phyloP scores from a whole-genome alignment of 2,329 filamentous ascomycete species.

The Cladosporium colombiae region DNA sequence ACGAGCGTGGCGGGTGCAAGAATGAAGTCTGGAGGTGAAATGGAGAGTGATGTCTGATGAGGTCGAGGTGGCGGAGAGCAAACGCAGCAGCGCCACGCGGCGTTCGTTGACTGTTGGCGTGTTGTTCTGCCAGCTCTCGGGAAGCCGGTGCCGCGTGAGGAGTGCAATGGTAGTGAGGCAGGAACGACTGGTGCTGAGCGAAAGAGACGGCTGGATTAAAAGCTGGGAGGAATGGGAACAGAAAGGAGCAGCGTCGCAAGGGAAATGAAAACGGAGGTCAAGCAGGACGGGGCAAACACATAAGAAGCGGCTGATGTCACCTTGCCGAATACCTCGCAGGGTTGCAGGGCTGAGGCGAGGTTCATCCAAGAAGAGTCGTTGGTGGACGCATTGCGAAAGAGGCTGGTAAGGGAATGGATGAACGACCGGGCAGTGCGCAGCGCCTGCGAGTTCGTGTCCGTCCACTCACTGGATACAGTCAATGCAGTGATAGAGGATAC shows the following conservation, averaged over 20 bases:
- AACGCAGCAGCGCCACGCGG: constrained; percentile 17
- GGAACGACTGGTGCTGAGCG: constrained; percentile 5
- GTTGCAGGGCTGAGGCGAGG: constrained; percentile 17
- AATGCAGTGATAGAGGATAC: background rate
- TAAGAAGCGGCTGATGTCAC: constrained; percentile 17
- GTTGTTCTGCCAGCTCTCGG: background rate
- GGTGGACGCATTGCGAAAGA: constrained; percentile 15
- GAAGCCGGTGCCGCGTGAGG: constrained; percentile 8
- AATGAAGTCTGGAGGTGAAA: constrained; percentile 4
- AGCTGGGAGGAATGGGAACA: constrained; percentile 18
- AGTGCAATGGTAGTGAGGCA: background rate
- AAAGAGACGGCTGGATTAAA: background rate
- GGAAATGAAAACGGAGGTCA: background rate
- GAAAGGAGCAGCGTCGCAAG: constrained; percentile 7
- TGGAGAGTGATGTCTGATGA: constrained; percentile 3
- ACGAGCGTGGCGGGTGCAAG: constrained; percentile 17
- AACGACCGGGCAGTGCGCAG: constrained; percentile 15
- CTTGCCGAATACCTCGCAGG: constrained; percentile 17
- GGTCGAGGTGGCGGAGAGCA: background rate
- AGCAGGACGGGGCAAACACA: constrained; percentile 1
- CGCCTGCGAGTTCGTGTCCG: background rate
- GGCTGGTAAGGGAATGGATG: constrained; percentile 18
- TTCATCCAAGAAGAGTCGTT: constrained; percentile 6
- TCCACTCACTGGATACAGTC: background rate
- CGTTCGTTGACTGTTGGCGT: background rate